Base-by-base conservation (phyloP, 768 basidiomycete species). In the Tylopilus sp. region DNA sequence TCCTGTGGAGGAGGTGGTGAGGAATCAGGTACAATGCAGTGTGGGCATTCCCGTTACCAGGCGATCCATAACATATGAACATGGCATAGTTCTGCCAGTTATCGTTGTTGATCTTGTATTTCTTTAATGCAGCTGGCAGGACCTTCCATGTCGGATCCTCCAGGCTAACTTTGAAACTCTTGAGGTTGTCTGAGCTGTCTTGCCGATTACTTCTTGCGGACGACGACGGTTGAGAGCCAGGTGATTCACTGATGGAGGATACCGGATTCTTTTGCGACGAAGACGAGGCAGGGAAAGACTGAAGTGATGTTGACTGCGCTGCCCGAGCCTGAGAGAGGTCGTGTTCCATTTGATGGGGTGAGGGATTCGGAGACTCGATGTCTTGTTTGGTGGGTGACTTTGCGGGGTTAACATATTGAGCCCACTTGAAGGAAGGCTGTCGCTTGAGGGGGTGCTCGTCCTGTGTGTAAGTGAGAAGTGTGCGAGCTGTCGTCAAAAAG, bases 101-200 rank as follows among this genome's bases (percentile, higher is more conserved):
- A 57, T 98, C 97, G 59, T 91, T 91, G 69, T 95, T 93, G 71
- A 98, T 98, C 65, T 91, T 94, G 69, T 99, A 99, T 70, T 98
- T 98, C 74, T 98, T 98, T 56, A 99, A 75, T 15, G 97, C 97
- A 0, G 97, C 97, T 2, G 97, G 97, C 15, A 99, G 75, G 20
- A 99, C 97, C 66, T 98, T 98, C 88, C 91, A 98, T 28, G 95
- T 97, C 0, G 97, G 97, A 67, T 99, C 97, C 48, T 98, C 95
- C 51, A 99, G 69, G 57, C 91, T 97, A 53, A 99, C 95, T 69
- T 95, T 93, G 81, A 99, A 98, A 62, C 88, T 91, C 74, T 95
- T 92, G 56, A 91, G 76, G 59, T 90, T 91, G 61, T 84, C 78
- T 11, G 75, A 67, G 57, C 81, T 88, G 38, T 90, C 87, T 61